Evolutionary conservation across 169 alveolate species (phyloP).

Genomic region (Babesia divergens): DNA sequence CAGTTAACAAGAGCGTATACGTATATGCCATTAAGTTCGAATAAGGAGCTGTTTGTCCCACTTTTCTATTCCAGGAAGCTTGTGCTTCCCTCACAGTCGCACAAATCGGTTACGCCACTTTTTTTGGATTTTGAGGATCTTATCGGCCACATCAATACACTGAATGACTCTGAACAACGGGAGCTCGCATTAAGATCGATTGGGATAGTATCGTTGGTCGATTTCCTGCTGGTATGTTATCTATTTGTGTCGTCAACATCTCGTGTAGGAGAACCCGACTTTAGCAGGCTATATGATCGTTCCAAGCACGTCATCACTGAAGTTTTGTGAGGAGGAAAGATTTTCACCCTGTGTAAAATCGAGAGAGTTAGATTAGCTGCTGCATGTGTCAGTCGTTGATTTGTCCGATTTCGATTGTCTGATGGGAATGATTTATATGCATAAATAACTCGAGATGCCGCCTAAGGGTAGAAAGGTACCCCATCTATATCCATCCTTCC

Average conservation of each 20-base stretch:
- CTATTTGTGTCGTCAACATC: neutral
- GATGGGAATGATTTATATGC: neutral
- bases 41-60: neutral
- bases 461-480: conserved; percentile 50
- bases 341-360: conserved; percentile 3
- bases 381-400: neutral
- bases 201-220: conserved; percentile 32
- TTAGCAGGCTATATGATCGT: conserved; percentile 11
- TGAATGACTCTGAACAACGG: conserved; percentile 10
- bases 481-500: neutral
- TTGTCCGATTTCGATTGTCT: neutral
- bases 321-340: conserved; percentile 21
- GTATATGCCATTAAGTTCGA: conserved; percentile 17
- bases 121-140: conserved; percentile 48
- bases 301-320: neutral
- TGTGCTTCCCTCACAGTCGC: neutral
- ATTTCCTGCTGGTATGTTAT: conserved; percentile 29
- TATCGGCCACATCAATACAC: neutral
- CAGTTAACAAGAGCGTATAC: neutral
- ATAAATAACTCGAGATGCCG: neutral
- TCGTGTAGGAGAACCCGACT: conserved; percentile 6
- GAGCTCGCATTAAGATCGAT: conserved; percentile 13
- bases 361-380: neutral
- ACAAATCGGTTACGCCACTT: neutral
- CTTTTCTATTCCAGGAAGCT: conserved; percentile 16